Conservation (phyloP, 1,284 basidiomycete species). For the Fomitiporia mediterranea region DNA sequence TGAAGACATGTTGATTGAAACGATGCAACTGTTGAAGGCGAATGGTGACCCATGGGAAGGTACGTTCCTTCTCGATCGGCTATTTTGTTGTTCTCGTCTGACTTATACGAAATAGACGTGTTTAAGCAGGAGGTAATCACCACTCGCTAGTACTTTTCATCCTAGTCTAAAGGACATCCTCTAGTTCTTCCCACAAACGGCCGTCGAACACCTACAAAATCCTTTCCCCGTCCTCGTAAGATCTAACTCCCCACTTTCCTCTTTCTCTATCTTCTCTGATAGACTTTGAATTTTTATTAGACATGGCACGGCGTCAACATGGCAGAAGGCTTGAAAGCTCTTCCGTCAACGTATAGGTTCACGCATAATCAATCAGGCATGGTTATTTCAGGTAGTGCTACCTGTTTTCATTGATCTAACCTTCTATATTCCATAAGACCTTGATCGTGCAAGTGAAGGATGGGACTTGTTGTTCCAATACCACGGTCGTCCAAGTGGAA, state of each 20-base stretch:
- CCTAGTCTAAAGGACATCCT: neutral
- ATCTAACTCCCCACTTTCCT: neutral
- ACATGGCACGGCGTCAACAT: constrained; percentile 56
- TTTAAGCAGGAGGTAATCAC: constrained; percentile 29
- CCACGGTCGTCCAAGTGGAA: constrained; percentile 55
- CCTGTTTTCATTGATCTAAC: neutral
- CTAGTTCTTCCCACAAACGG: constrained; percentile 40
- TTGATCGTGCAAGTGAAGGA: constrained; percentile 46
- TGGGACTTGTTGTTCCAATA: constrained; percentile 59
- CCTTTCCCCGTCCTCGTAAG: constrained; percentile 25
- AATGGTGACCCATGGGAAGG: constrained; percentile 50
- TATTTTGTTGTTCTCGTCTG: neutral
- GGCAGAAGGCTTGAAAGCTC: constrained; percentile 54
- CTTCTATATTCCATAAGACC: constrained; percentile 32
- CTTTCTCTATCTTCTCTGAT: neutral
- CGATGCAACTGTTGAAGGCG: constrained; percentile 48
- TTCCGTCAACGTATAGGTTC: constrained; percentile 51
- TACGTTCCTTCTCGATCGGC: neutral
- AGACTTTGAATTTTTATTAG: constrained; percentile 10
- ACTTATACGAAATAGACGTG: constrained; percentile 21
- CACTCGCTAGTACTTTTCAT: no score
- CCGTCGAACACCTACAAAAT: constrained; percentile 32
- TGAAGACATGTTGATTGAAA: constrained; percentile 47
- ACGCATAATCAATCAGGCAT: constrained; percentile 52
- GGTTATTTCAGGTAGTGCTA: neutral